These are phyloP conservation scores for Colletotrichum acutatum DNA, from an alignment of 2,329 filamentous ascomycete genomes.

Conservation along the genomic window DNA sequence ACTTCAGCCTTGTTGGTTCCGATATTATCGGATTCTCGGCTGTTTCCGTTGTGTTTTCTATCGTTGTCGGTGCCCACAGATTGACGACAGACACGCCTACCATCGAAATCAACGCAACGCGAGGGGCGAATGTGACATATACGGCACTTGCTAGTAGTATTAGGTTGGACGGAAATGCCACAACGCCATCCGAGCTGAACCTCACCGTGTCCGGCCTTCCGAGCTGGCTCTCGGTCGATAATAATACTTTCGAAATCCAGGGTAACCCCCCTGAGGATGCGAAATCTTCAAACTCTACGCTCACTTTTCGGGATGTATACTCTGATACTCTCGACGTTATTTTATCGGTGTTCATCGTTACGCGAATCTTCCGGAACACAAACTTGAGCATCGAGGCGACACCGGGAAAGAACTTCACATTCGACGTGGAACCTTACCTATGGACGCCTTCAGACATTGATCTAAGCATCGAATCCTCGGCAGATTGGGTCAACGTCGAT, in stretches of 20 bases:
- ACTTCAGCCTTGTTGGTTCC: slow-evolving; percentile 79
- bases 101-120: slow-evolving; percentile 67
- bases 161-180: slow-evolving; percentile 65
- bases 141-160: slow-evolving; percentile 61
- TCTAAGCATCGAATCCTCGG: slow-evolving; percentile 47
- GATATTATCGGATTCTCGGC: slow-evolving; percentile 83
- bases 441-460: slow-evolving; percentile 51
- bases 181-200: slow-evolving; percentile 62
- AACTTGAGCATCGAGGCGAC: slow-evolving; percentile 52
- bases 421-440: slow-evolving; percentile 57
- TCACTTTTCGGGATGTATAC: slow-evolving; percentile 69
- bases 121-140: slow-evolving; percentile 63
- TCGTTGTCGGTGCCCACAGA: slow-evolving; percentile 78
- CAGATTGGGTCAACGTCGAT: slow-evolving; percentile 57
- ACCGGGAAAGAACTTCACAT: slow-evolving; percentile 53
- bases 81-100: slow-evolving; percentile 70
- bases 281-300: slow-evolving; percentile 69
- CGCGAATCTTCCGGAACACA: slow-evolving; percentile 52
- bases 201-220: slow-evolving; percentile 66
- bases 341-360: slow-evolving; percentile 52
- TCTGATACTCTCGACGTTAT: slow-evolving; percentile 69
- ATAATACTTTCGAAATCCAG: slow-evolving; percentile 67
- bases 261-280: slow-evolving; percentile 73
- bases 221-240: slow-evolving; percentile 76
- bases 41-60: slow-evolving; percentile 72